These are phyloP conservation scores for Mortierella sp. DNA, from an alignment of 371 early-diverging fungal genomes.

Conservation along the genomic window DNA sequence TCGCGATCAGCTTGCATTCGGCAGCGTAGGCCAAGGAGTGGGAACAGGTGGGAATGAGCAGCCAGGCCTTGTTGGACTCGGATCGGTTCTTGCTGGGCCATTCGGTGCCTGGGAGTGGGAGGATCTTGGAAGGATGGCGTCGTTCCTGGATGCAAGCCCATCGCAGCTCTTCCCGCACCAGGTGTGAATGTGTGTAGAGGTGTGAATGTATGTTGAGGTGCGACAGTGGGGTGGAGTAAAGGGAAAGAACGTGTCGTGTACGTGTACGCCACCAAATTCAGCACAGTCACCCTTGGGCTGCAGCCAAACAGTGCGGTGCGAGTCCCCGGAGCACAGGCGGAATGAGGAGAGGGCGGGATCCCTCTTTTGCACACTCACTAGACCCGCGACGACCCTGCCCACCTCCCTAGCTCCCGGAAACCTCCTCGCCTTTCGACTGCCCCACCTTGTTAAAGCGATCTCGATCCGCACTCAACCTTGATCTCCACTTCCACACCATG, in stretches of 20 bases:
- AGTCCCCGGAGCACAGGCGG: neutral
- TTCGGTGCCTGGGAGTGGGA: neutral
- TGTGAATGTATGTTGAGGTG: too few relatives aligned
- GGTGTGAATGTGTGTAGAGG: too few relatives aligned
- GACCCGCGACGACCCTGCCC: too few relatives aligned
- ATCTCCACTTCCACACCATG: conserved; percentile 7
- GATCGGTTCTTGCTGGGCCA: neutral
- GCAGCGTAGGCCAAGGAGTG: too few relatives aligned
- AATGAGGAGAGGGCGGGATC: conserved; percentile 6
- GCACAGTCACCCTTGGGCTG: too few relatives aligned
- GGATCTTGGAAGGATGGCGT: neutral
- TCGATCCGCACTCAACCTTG: neutral
- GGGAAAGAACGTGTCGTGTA: neutral
- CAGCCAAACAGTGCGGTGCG: too few relatives aligned
- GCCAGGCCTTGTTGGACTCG: neutral
- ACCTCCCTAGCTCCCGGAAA: neutral
- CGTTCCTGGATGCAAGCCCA: neutral
- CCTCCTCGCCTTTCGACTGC: neutral
- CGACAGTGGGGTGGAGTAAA: neutral
- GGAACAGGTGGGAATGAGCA: neutral
- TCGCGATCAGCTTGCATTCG: too few relatives aligned
- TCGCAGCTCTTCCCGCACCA: too few relatives aligned
- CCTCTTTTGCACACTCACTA: conserved; percentile 16
- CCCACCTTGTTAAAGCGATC: neutral
- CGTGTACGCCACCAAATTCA: neutral